Evolutionary conservation across 2,329 filamentous ascomycete species (phyloP).

Genomic region (Fusarium chuoi): DNA sequence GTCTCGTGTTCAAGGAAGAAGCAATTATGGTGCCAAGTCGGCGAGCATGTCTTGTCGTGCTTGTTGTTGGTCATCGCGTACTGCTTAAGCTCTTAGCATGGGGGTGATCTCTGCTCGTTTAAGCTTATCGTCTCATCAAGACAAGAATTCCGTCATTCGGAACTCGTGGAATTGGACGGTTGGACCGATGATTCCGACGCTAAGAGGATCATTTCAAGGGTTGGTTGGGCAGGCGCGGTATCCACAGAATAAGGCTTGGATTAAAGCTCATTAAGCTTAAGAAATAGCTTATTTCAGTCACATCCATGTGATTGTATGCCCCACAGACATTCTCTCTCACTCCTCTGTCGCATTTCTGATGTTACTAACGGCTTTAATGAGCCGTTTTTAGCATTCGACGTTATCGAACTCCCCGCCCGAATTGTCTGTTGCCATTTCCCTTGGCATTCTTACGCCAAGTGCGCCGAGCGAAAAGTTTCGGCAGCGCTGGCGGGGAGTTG

Average conservation of each 20-base stretch:
- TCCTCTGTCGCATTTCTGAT: background rate
- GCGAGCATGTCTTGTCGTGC: background rate
- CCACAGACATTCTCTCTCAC: background rate
- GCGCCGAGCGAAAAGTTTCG: background rate
- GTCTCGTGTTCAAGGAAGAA: background rate
- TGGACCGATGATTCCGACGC: slow-evolving; percentile 12
- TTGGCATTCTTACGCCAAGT: slow-evolving; percentile 14
- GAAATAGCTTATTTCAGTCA: background rate
- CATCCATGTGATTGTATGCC: background rate
- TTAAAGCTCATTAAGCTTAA: slow-evolving; percentile 33
- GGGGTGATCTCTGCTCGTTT: slow-evolving; percentile 6
- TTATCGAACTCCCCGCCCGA: background rate
- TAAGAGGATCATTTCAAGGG: background rate
- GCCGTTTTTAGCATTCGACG: background rate
- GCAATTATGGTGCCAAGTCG: background rate
- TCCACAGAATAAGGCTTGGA: slow-evolving; percentile 28
- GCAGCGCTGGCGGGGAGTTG: slow-evolving; percentile 33
- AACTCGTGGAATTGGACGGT: slow-evolving; percentile 24
- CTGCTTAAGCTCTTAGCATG: background rate
- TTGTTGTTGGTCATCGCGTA: background rate
- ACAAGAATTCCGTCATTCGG: slow-evolving; percentile 29
- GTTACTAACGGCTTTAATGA: fast-evolving
- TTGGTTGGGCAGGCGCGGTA: background rate
- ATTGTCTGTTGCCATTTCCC: background rate
- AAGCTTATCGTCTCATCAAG: slow-evolving; percentile 24